Evolutionary conservation across 2,329 filamentous ascomycete species (phyloP).

Genomic region (Cordyceps cicadae): DNA sequence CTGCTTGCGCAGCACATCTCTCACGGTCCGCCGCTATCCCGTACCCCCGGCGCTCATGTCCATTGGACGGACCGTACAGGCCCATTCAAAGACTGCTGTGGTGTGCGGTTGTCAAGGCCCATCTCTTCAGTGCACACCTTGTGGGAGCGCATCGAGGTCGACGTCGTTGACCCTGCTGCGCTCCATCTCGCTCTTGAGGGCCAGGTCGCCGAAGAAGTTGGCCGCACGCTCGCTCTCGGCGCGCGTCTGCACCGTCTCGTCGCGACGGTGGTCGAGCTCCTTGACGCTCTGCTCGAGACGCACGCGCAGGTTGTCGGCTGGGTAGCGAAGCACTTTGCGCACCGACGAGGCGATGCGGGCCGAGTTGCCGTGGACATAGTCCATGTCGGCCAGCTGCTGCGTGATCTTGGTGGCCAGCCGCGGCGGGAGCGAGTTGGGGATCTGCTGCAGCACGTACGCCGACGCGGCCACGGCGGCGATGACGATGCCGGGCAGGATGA

Average conservation of each 20-base stretch:
- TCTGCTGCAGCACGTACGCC: slow-evolving; percentile 75
- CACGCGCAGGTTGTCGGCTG: slow-evolving; percentile 76
- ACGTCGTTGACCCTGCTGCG: slow-evolving; percentile 41
- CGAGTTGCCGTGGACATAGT: slow-evolving; percentile 89
- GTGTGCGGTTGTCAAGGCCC: not conserved
- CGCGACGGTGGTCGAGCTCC: slow-evolving; percentile 66
- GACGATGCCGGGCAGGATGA: slow-evolving; percentile 73
- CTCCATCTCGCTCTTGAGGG: slow-evolving; percentile 53
- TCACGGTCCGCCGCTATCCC: not conserved
- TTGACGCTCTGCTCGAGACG: slow-evolving; percentile 79
- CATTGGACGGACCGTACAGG: not conserved
- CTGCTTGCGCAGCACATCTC: not conserved
- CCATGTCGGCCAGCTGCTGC: slow-evolving; percentile 67
- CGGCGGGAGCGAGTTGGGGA: slow-evolving; percentile 80
- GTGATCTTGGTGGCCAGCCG: slow-evolving; percentile 81
- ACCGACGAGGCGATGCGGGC: slow-evolving; percentile 77
- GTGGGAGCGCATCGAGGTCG: slow-evolving; percentile 47
- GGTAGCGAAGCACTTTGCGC: slow-evolving; percentile 79
- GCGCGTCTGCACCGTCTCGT: slow-evolving; percentile 75
- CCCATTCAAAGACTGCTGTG: not conserved
- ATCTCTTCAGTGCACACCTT: slow-evolving; percentile 17
- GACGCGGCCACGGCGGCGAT: slow-evolving; percentile 66
- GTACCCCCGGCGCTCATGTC: not conserved
- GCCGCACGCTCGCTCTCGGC: slow-evolving; percentile 76
- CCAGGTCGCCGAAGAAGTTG: slow-evolving; percentile 85